Base-by-base conservation (phyloP, 306 rosid genomes). In the Cucurbita moschata region DNA sequence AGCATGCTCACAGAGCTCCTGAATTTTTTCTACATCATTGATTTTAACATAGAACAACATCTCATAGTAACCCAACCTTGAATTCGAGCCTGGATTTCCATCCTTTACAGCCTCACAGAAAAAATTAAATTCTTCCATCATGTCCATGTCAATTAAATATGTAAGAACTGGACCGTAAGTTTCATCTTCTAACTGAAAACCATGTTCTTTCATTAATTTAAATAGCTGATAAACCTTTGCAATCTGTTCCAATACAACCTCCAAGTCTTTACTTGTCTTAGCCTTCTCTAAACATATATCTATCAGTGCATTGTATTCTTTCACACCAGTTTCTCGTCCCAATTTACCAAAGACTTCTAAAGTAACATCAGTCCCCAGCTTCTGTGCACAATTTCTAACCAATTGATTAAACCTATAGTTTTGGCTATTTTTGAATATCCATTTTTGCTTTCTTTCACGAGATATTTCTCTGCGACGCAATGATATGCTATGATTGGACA, bases 51-150 rank as follows among this genome's bases (percentile, higher is more conserved):
- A 91, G 44, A 90, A 46, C 86, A 75, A 62, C 97, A 94, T 89
- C 83, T 90, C 95, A 57, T 90, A 91, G 86, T 90, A 91, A 55
- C 96, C 92, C 72, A 94, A 69, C 77, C 83, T 86, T 26, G 86
- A 43, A 79, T 44, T 21, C 16, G 84, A 82, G 63, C 75, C 60
- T 42, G 92, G 90, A 83, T 83, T 86, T 59, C 69, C 82, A 5
- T 83, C 81, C 74, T 87, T 79, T 68, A 94, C 78, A 75, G 80
- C 72, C 59, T 74, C 82, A 71, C 75, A 78, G 78, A 90, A 81
- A 78, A 79, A 75, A 59, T 78, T 72, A 84, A 94, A 94, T 75
- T 89, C 97, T 75, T 87, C 76, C 54, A 82, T 82, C 96, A 94
- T 80, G 53, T 77, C 72, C 95, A 73, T 90, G 71, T 87, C 92